Conservation (phyloP, 208 protist genomes). For the Phytomonas sp. region DNA sequence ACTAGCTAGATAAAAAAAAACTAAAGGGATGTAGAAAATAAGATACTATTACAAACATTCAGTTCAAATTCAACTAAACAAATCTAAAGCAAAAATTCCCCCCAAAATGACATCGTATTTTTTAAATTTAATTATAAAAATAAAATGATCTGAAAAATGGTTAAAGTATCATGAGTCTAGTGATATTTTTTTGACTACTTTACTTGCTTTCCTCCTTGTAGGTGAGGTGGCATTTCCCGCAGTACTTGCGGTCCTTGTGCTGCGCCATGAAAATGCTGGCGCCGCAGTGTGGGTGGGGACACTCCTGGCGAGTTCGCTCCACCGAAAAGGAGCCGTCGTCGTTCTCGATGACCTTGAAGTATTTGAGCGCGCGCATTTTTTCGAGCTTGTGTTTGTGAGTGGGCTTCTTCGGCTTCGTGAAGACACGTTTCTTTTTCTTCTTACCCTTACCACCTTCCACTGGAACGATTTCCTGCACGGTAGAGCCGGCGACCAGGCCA, state of each 20-base stretch:
- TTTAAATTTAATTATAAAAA: neutral
- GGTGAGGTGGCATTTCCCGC: constrained; percentile 98
- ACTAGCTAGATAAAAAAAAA: constrained; percentile 9
- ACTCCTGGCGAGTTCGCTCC: constrained; percentile 93
- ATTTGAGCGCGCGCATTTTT: constrained; percentile 98
- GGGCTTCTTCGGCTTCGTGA: constrained; percentile 99
- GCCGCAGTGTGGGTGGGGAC: constrained; percentile 92
- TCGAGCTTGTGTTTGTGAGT: constrained; percentile 98
- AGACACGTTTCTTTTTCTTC: constrained; percentile 99
- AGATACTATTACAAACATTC: neutral
- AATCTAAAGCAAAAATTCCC: neutral
- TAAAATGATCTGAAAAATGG: neutral
- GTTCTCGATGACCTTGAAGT: constrained; percentile 98
- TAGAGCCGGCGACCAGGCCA: constrained; percentile 36
- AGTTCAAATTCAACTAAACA: neutral
- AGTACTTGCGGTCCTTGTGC: constrained; percentile 98
- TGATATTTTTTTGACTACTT: constrained; percentile 22
- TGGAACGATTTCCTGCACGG: constrained; percentile 82
- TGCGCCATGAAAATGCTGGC: constrained; percentile 98
- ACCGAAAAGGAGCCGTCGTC: constrained; percentile 96
- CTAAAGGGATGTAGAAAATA: constrained; percentile 10
- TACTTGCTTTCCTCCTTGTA: constrained; percentile 70
- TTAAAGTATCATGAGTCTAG: constrained; percentile 34
- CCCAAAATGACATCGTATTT: neutral
- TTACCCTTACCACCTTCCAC: constrained; percentile 92